Evolutionary conservation across 371 early-diverging fungal species (phyloP).

Genomic region (Mucor ambiguus): DNA sequence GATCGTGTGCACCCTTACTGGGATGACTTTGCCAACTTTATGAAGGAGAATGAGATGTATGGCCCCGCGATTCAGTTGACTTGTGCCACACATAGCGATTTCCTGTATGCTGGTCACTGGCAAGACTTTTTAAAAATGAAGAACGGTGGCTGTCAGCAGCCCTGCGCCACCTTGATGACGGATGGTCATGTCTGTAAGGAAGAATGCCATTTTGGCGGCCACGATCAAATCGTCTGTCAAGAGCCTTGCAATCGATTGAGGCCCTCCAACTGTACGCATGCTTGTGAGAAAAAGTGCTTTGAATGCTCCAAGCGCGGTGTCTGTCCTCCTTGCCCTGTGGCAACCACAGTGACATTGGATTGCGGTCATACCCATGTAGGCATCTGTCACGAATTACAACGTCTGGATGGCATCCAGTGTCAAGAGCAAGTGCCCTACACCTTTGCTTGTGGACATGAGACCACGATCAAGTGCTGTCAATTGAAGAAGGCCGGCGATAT

Average conservation of each 20-base stretch:
- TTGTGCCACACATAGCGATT: slow-evolving; percentile 15
- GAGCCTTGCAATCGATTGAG: slow-evolving; percentile 35
- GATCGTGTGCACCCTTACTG: slow-evolving; percentile 21
- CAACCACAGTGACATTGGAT: background rate
- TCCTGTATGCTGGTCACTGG: slow-evolving; percentile 18
- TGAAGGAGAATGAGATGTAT: slow-evolving; percentile 16
- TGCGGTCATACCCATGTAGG: slow-evolving; percentile 30
- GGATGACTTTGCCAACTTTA: slow-evolving; percentile 30
- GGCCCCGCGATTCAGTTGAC: slow-evolving; percentile 9
- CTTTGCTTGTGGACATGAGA: slow-evolving; percentile 7
- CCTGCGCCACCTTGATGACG: slow-evolving; percentile 33
- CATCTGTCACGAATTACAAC: background rate
- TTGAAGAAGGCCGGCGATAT: background rate
- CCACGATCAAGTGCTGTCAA: slow-evolving; percentile 16
- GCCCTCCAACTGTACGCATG: slow-evolving; percentile 31
- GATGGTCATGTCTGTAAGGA: slow-evolving; percentile 48
- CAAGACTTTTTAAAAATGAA: slow-evolving; percentile 30
- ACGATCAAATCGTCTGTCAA: slow-evolving; percentile 27
- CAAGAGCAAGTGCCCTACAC: background rate
- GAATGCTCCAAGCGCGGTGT: slow-evolving; percentile 24
- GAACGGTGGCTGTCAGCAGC: slow-evolving; percentile 42
- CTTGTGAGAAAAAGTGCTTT: slow-evolving; percentile 35
- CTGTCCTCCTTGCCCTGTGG: slow-evolving; percentile 40
- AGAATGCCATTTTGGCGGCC: slow-evolving; percentile 38
- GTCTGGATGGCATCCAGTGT: background rate